Evolutionary conservation across 2,329 filamentous ascomycete genomes (phyloP), one percentile per base, ranked within the genome.

Genomic region (Neoascochyta sp.): DNA sequence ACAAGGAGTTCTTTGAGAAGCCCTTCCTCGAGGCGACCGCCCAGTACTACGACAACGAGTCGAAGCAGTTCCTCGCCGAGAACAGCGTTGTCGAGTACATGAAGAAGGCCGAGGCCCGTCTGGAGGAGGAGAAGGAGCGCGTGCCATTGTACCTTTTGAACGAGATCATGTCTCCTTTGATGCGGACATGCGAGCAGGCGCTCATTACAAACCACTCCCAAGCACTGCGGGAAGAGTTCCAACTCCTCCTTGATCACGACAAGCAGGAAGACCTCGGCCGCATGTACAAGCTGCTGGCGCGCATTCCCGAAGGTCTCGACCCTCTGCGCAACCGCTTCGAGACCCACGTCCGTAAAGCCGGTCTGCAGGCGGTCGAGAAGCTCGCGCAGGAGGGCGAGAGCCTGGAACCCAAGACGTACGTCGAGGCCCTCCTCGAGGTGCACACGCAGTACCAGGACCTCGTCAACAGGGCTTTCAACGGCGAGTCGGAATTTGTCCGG

Each of bases 71-170:
- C 58, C 80, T 98, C 18, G 86, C 88, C 8, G 90, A 96, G 63
- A 98, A 98, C 62, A 94, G 85, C 43, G 88, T 98, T 4, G 89
- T 98, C 18, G 92, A 98, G 59, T 98, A 96, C 67, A 96, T 98
- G 92, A 96, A 96, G 73, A 98, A 98, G 75, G 93, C 92, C 1
- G 90, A 96, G 66, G 68, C 79, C 22, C 81, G 92, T 17, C 68
- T 98, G 39, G 79, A 86, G 6, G 92, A 98, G 64, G 92, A 98
- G 64, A 92, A 94, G 67, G 86, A 90, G 57, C 86, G 92, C 15
- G 92, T 98, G 7, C 80, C 80, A 45, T 79, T 96, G 57, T 98
- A 94, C 57, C 74, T 98, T 24, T 87, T 96, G 54, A 78, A 80
- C 19, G 92, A 98, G 63, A 95, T 96, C 35, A 84, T 86, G 47